Percentiles rank a stretch among this genome's conserved stretches.
phyloP scores from a whole-genome alignment of 2,329 filamentous ascomycete species.

The Phialophora expanda region DNA sequence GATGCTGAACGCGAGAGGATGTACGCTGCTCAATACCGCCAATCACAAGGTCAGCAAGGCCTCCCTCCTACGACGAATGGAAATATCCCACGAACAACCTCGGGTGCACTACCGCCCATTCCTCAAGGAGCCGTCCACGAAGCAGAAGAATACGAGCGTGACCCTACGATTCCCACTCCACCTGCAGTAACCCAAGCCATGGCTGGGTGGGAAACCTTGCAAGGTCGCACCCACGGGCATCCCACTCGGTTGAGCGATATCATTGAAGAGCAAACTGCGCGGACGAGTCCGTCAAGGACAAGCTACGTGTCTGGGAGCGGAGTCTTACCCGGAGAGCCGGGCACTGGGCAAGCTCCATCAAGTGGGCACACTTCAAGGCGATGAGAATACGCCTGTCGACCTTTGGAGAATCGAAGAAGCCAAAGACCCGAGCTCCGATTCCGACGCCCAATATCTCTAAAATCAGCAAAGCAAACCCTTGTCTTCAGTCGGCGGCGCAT shows the following conservation, averaged over 20 bases:
- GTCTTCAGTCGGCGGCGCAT: neutral
- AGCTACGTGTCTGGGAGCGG: constrained; percentile 48
- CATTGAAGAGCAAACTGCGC: constrained; percentile 72
- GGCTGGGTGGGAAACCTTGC: constrained; percentile 75
- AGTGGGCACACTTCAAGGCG: neutral
- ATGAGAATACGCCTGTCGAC: neutral
- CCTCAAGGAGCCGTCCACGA: constrained; percentile 62
- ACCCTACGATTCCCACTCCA: constrained; percentile 7
- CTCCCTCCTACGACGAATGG: constrained; percentile 32
- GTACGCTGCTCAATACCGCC: constrained; percentile 37
- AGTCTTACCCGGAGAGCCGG: constrained; percentile 15
- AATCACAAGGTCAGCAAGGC: constrained; percentile 40
- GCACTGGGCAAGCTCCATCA: constrained; percentile 5
- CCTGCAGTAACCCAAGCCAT: constrained; percentile 44
- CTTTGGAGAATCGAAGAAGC: neutral
- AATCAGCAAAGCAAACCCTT: neutral
- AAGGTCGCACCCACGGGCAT: constrained; percentile 74
- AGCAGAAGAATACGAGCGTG: constrained; percentile 67
- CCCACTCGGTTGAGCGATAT: constrained; percentile 89
- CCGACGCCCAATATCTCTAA: neutral
- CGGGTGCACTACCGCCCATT: constrained; percentile 30
- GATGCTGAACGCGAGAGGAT: constrained; percentile 54
- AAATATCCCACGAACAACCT: constrained; percentile 28
- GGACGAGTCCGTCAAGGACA: constrained; percentile 69
- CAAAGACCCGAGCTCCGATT: neutral